A percentile compares a stretch with the other conserved stretches of the same genome.
These are phyloP conservation scores for Terfezia boudieri DNA, from an alignment of 495 filamentous ascomycete species.

Conservation along the genomic window DNA sequence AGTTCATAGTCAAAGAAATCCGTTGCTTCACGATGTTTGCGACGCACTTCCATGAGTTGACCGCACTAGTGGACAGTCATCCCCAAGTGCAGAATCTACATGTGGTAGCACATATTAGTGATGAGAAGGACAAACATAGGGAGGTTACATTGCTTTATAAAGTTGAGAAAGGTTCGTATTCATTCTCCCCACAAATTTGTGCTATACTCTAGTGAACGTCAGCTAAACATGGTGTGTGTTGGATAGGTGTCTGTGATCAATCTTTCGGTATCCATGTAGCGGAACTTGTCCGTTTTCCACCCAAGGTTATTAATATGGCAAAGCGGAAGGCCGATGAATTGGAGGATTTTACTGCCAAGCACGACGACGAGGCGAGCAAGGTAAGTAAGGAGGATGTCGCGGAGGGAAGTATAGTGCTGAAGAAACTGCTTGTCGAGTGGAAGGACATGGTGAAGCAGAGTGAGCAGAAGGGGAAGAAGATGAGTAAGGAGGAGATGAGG, in stretches of 20 bases:
- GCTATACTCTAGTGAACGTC: background rate
- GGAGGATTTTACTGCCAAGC: slow-evolving; percentile 75
- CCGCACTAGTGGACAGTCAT: slow-evolving; percentile 64
- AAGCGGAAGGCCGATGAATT: slow-evolving; percentile 95
- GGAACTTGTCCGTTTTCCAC: slow-evolving; percentile 90
- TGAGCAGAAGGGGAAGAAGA: slow-evolving; percentile 17
- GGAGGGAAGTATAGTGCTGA: slow-evolving; percentile 68
- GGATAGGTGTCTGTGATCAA: slow-evolving; percentile 63
- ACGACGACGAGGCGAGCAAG: slow-evolving; percentile 30
- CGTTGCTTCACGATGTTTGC: slow-evolving; percentile 84
- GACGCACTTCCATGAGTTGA: slow-evolving; percentile 97
- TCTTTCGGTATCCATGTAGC: slow-evolving; percentile 96
- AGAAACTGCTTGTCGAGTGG: slow-evolving; percentile 69
- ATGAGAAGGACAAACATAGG: slow-evolving; percentile 29
- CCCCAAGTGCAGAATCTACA: slow-evolving; percentile 80
- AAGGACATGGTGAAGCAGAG: slow-evolving; percentile 54
- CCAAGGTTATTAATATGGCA: slow-evolving; percentile 95
- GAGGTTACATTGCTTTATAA: slow-evolving; percentile 95
- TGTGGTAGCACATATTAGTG: slow-evolving; percentile 71
- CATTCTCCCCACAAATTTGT: background rate
- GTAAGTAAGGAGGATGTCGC: slow-evolving; percentile 62
- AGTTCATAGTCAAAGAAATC: slow-evolving; percentile 91
- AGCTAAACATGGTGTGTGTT: background rate
- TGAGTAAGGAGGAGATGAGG: slow-evolving; percentile 62
- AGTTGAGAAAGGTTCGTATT: slow-evolving; percentile 44